A percentile compares a stretch with the other conserved stretches of the same genome.
phyloP scores from a whole-genome alignment of 306 rosid species.

The Macrotyloma uniflorum region DNA sequence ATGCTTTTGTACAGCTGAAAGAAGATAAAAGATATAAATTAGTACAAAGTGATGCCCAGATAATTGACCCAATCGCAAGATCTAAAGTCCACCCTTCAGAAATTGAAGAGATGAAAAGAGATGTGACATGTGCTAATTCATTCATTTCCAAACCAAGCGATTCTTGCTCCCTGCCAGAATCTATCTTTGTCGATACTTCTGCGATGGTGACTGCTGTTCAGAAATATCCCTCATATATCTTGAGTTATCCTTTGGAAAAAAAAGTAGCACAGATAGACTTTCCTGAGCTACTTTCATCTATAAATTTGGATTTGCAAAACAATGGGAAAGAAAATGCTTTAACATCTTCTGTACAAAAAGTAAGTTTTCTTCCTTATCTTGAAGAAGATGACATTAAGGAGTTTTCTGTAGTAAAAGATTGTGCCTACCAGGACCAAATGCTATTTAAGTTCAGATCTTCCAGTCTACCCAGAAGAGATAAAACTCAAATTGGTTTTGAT shows the following conservation, averaged over 20 bases:
- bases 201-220: constrained; percentile 35
- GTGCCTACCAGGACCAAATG: constrained; percentile 54
- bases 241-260: constrained; percentile 28
- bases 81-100: constrained; percentile 41
- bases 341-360: constrained; percentile 43
- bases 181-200: constrained; percentile 28
- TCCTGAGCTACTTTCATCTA: constrained; percentile 16
- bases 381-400: constrained; percentile 62
- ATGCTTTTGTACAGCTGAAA: constrained; percentile 40
- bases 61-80: constrained; percentile 32
- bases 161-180: constrained; percentile 26
- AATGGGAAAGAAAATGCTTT: constrained; percentile 24
- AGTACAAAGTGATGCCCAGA: constrained; percentile 34
- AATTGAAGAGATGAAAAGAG: constrained; percentile 39
- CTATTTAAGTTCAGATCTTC: constrained; percentile 56
- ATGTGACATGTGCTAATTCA: constrained; percentile 34
- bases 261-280: constrained; percentile 23
- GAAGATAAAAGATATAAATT: constrained; percentile 42
- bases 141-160: constrained; percentile 23
- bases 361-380: constrained; percentile 34
- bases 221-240: constrained; percentile 42
- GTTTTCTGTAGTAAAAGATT: constrained; percentile 43
- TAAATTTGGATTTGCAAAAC: constrained; percentile 6
- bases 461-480: constrained; percentile 25
- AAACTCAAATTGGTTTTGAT: constrained; percentile 14